Evolutionary conservation across 768 basidiomycete genomes (phyloP).

Genomic region (Plicaturopsis crispa): DNA sequence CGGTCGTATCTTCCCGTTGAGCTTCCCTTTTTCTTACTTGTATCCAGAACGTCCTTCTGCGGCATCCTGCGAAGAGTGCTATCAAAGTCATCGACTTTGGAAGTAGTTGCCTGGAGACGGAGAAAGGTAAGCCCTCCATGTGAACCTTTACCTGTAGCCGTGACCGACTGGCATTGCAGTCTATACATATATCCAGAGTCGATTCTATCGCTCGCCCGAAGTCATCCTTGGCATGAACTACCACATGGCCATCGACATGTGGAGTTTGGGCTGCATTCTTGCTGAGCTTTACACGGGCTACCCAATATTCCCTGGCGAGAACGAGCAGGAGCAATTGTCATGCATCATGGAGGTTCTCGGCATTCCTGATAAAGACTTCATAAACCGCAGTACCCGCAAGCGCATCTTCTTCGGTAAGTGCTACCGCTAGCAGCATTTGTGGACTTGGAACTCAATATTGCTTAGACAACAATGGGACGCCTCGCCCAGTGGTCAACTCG

Average conservation of each 20-base stretch:
- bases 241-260: slow-evolving; percentile 99
- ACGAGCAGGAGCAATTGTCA: slow-evolving; percentile 95
- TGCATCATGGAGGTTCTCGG: slow-evolving; percentile 99
- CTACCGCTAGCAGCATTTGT: too few species aligned
- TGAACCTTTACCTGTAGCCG: too few species aligned
- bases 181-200: slow-evolving; percentile 98
- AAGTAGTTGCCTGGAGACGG: slow-evolving; percentile 95
- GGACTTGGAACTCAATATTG: neutral
- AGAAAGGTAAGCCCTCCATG: slow-evolving; percentile 74
- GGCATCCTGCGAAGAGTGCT: slow-evolving; percentile 92
- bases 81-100: slow-evolving; percentile 99
- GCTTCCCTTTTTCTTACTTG: slow-evolving; percentile 2
- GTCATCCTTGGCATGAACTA: slow-evolving; percentile 99
- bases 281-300: slow-evolving; percentile 97
- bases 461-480: slow-evolving; percentile 86
- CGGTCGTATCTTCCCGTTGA: slow-evolving; percentile 14
- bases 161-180: too few species aligned
- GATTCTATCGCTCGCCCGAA: slow-evolving; percentile 99
- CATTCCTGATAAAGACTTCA: slow-evolving; percentile 88
- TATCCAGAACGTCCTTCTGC: slow-evolving; percentile 81
- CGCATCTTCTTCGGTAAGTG: slow-evolving; percentile 91
- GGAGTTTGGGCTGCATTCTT: slow-evolving; percentile 97
- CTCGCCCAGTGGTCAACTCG: slow-evolving; percentile 90
- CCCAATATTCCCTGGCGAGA: slow-evolving; percentile 98
- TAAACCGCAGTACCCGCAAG: slow-evolving; percentile 90